Evolutionary conservation across 768 basidiomycete genomes (phyloP), one percentile per base, ranked within the genome.

Genomic region (Tricholoma saponaceum): DNA sequence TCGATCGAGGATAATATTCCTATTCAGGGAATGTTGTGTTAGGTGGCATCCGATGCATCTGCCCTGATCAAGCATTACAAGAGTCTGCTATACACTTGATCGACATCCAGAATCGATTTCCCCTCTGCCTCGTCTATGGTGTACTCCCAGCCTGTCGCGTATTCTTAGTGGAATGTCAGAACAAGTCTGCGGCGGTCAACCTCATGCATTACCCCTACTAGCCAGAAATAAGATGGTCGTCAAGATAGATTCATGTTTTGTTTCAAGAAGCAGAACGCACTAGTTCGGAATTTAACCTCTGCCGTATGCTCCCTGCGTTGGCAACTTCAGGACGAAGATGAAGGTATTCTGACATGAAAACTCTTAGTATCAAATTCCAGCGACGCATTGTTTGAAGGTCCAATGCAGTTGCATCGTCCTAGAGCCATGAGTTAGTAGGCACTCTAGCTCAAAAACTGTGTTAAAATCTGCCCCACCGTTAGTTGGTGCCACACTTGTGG

Each of bases 311-410:
- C 30, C 67, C 61, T 35, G 65, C 61, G 9, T 70, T 73, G 9
- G 70, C 72, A 51, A 76, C 69, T 23, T 78, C 71, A 0, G 90
- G 86, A 10, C 71, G 76, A 49, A 92, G 70, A 56, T 88, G 81
- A 2, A 98, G 80, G 71, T 98, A 99, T 73, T 98, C 97, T 1
- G 89, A 79, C 64, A 93, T 81, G 67, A 98, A 95, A 0, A 97
- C 83, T 30, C 96, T 80, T 37, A 98, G 68, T 52, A 99, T 80
- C 28, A 95, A 74, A 67, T 90, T 91, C 97, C 97, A 98, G 22
- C 90, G 79, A 47, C 86, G 83, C 80, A 98, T 83, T 0, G 93
- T 95, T 7, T 89, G 82, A 46, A 91, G 73, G 65, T 98, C 89
- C 44, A 98, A 76, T 1, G 89, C 92, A 20, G 85, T 81, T 7